These are phyloP conservation scores for Rhynchosporium secalis DNA, from an alignment of 2,329 filamentous ascomycete species.

Conservation along the genomic window DNA sequence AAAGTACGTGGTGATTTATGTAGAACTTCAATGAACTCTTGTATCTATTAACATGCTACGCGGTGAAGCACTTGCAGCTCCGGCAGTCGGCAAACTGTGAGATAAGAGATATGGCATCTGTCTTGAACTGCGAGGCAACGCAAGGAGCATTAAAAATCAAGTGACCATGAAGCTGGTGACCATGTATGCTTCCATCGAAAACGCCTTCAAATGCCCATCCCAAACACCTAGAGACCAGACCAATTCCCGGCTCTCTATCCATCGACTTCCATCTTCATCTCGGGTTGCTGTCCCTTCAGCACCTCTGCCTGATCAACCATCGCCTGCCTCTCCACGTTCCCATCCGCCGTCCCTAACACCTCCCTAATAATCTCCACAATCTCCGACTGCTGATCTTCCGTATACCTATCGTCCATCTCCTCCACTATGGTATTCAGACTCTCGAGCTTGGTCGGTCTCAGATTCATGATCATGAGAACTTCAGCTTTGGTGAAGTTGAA, in stretches of 20 bases:
- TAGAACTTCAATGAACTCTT: too few species aligned
- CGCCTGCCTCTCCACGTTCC: constrained; percentile 35
- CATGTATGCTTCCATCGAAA: not conserved
- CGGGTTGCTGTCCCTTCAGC: constrained; percentile 22
- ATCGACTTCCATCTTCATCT: constrained; percentile 26
- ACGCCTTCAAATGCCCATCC: constrained; percentile 1
- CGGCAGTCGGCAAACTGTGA: too few species aligned
- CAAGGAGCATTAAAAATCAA: not conserved
- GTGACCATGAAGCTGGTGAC: not conserved
- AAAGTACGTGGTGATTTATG: too few species aligned
- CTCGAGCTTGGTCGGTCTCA: constrained; percentile 57
- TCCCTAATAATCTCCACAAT: constrained; percentile 58
- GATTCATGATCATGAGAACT: constrained; percentile 66
- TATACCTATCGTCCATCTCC: constrained; percentile 62
- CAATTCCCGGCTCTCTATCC: constrained; percentile 5
- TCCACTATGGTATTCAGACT: constrained; percentile 65
- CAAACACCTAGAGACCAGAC: not conserved
- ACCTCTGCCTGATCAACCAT: constrained; percentile 34
- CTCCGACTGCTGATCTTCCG: constrained; percentile 56
- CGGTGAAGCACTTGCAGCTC: too few species aligned
- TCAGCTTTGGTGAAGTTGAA: constrained; percentile 68
- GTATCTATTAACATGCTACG: too few species aligned
- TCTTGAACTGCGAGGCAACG: not conserved
- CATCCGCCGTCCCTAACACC: constrained; percentile 51
- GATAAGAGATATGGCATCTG: too few species aligned